A percentile compares a stretch with the other conserved stretches of the same genome.
Conservation (phyloP, 177 flowering plant species). For the Vitis hybrid region DNA sequence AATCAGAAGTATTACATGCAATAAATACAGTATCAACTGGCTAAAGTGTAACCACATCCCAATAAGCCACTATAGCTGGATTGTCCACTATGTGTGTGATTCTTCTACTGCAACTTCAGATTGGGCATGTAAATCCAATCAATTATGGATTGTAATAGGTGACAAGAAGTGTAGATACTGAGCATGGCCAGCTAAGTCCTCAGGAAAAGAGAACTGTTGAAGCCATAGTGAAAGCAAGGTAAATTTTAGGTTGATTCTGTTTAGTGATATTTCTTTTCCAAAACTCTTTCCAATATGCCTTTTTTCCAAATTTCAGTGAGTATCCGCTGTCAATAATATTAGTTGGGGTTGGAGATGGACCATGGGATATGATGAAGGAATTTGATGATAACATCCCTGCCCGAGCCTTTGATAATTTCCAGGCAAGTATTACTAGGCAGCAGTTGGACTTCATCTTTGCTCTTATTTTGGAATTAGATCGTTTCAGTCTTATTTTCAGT, state of each 20-base stretch:
- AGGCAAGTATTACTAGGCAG: conserved; percentile 32
- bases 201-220: conserved; percentile 74
- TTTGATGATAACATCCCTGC: conserved; percentile 84
- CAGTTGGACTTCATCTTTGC: not conserved
- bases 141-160: conserved; percentile 39
- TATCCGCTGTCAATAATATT: conserved; percentile 70
- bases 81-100: no score
- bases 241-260: conserved; percentile 1
- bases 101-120: no score
- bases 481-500: not conserved
- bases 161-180: conserved; percentile 79
- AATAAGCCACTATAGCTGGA: no score
- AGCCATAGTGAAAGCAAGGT: conserved; percentile 85
- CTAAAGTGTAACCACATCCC: no score
- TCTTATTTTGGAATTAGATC: not conserved
- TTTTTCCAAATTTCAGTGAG: conserved; percentile 38
- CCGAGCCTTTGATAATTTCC: conserved; percentile 78
- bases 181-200: conserved; percentile 62
- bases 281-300: conserved; percentile 6
- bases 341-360: conserved; percentile 90
- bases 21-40: no score
- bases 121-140: not conserved
- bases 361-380: conserved; percentile 84
- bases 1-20: no score
- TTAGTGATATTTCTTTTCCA: not conserved